Evolutionary conservation across 2,329 filamentous ascomycete species (phyloP), one percentile per base, ranked within the genome.

Genomic region (Alternaria triticina): DNA sequence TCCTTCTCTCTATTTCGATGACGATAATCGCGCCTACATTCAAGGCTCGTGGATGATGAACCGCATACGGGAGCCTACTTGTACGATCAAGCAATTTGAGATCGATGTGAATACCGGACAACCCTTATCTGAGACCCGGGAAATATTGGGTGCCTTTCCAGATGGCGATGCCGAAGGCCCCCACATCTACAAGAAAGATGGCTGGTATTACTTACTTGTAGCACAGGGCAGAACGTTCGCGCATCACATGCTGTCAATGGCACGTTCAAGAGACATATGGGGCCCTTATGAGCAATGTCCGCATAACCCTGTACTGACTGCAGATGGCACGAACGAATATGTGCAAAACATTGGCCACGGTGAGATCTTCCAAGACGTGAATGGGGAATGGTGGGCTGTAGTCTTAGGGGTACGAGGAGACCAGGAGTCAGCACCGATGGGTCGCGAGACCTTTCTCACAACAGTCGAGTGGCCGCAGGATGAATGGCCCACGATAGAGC

Each of bases 321-420:
- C 70, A 20, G 60, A 63, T 20, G 72, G 71, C 30, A 77, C 70
- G 6, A 67, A 58, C 4, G 59, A 70, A 27, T 74, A 78, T 79
- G 79, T 71, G 60, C 86, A 88, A 66, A 85, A 85, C 2, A 83
- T 87, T 0, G 87, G 87, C 0, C 87, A 89, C 57, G 83, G 85
- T 0, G 86, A 89, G 64, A 64, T 88, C 3, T 88, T 89, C 62
- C 82, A 86, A 51, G 86, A 88, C 61, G 65, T 66, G 1, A 36
- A 67, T 0, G 85, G 83, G 0, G 82, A 84, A 28, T 88, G 86
- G 86, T 87, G 85, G 86, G 83, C 80, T 0, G 77, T 84, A 6
- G 80, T 81, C 1, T 74, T 88, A 1, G 78, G 82, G 0, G 84
- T 83, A 50, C 49, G 22, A 20, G 44, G 44, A n/a, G 64, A 51